phyloP scores from a whole-genome alignment of 1,139 yeast species.

The Scheffersomyces insectosa region DNA sequence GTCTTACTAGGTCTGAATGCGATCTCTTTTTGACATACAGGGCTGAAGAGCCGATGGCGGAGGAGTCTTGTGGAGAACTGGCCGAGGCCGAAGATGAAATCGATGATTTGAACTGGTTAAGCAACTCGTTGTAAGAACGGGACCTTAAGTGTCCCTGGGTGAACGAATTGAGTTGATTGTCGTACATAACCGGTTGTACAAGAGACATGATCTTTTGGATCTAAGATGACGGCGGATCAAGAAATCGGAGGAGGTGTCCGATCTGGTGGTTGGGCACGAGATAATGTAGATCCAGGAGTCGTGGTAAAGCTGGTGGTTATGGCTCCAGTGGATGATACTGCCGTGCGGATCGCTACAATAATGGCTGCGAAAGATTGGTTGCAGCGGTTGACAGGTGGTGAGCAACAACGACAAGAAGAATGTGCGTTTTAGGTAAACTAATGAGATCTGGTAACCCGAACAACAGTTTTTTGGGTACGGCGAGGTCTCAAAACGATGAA shows the following conservation, averaged over 20 bases:
- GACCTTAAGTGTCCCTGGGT: conserved; percentile 36
- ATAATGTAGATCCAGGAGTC: too few species aligned
- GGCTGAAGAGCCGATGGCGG: conserved; percentile 3
- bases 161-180: conserved; percentile 30
- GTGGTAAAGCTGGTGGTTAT: too few species aligned
- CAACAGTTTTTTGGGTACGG: neutral
- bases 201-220: too few species aligned
- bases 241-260: too few species aligned
- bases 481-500: too few species aligned
- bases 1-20: conserved; percentile 21
- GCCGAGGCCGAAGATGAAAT: conserved; percentile 10
- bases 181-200: conserved; percentile 23
- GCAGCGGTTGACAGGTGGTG: conserved; percentile 1
- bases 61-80: neutral
- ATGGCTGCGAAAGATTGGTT: too few species aligned
- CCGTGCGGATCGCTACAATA: too few species aligned
- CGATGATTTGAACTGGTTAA: conserved; percentile 26
- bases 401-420: too few species aligned
- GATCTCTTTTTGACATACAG: conserved; percentile 24
- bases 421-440: conserved; percentile 1
- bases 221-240: too few species aligned
- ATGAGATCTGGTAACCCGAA: neutral
- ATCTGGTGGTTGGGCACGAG: too few species aligned
- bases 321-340: too few species aligned
- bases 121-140: conserved; percentile 33